Conservation (phyloP, 164 flowering plant species). For the Taxillus chinensis region DNA sequence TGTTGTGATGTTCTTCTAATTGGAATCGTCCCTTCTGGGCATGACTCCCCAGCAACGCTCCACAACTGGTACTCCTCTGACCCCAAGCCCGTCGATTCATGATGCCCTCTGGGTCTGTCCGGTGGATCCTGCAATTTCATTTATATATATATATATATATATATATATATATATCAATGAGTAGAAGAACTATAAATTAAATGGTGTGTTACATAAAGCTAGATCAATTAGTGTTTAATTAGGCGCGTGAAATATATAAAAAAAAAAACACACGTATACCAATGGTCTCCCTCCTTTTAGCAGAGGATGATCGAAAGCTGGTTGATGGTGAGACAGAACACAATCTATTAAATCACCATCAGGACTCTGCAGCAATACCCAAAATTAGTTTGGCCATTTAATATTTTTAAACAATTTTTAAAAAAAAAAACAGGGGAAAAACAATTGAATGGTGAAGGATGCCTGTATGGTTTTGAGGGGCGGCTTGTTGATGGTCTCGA, state of each 20-base stretch:
- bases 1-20: slow-evolving; percentile 79
- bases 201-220: too few species aligned
- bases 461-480: slow-evolving; percentile 79
- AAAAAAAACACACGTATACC: slow-evolving; percentile 15
- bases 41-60: slow-evolving; percentile 61
- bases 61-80: slow-evolving; percentile 58
- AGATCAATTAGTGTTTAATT: too few species aligned
- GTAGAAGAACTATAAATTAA: too few species aligned
- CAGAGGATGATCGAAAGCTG: slow-evolving; percentile 54
- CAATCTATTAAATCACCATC: slow-evolving; percentile 62
- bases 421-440: too few species aligned
- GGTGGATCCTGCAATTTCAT: slow-evolving; percentile 60
- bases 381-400: not conserved
- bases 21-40: slow-evolving; percentile 88
- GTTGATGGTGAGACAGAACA: slow-evolving; percentile 42
- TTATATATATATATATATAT: too few species aligned
- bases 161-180: too few species aligned
- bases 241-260: too few species aligned
- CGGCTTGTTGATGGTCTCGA: slow-evolving; percentile 75
- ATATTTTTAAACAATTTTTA: too few species aligned
- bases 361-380: slow-evolving; percentile 32
- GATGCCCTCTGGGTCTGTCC: slow-evolving; percentile 58
- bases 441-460: slow-evolving; percentile 6
- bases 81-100: slow-evolving; percentile 12
- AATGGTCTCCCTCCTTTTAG: slow-evolving; percentile 39